Base-by-base conservation (phyloP, 306 rosid species). In the Quercus cerris region DNA sequence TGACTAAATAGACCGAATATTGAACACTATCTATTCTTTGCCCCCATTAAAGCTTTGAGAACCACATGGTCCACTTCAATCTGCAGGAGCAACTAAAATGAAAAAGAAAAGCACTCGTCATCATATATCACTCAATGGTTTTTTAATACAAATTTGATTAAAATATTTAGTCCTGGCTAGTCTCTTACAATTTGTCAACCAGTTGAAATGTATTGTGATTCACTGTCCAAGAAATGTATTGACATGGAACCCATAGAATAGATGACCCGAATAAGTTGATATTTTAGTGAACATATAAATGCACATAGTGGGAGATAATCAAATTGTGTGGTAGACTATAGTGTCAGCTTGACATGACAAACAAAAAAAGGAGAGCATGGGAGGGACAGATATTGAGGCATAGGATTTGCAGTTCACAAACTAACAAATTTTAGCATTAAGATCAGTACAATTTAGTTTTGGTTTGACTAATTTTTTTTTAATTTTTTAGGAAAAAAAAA, bases 301-400 rank as follows among this genome's bases (percentile, higher is more conserved):
- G 31, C 5, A 33, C 5, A 12, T 20, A 3, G 25, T 25, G 73
- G 69, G 69, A 14, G 33, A 51, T 1, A 23, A 63, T 62, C 59
- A 80, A 25, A 33, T 14, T 79, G 38, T 62, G 74, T 51, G 22
- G 61, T 59, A 25, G 75, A 64, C 51, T 54, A 55, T 19, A 66
- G 56, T 66, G 71, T 80, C 75, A 66, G 44, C 52, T n/a, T 5
- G 75, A 80, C 54, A 66, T 66, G 79, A 38, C 75, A 56, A 35
- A 54, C 6, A 14, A 15, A 28, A 13, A 18, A 2, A 19, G 72
- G 52, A 19, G 72, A 38, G 27, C 72, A 33, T 56, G 61, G 57
- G 33, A 56, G 31, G 19, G 46, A 56, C 76, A 72, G 2, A 11
- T 46, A 64, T 27, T 56, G 66, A 46, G 74, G 74, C 59, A 81